Base-by-base conservation (phyloP, 2,329 filamentous ascomycete species). In the Gaeumannomyces sp. region DNA sequence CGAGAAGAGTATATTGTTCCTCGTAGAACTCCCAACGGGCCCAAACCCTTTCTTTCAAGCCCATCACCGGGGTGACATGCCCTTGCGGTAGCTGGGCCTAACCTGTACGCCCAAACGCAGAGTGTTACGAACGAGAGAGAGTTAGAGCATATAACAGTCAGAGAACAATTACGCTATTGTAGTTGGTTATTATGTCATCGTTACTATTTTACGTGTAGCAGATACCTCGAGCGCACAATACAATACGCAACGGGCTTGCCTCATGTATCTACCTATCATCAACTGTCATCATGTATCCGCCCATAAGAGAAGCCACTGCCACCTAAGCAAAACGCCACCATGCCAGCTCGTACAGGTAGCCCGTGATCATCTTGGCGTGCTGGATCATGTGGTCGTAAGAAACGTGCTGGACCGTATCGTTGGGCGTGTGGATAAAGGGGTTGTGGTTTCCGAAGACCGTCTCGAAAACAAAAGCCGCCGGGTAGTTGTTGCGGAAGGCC, bases 351-450 rank as follows among this genome's bases (percentile, higher is more conserved):
- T 81, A 83, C 2, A 74, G 74, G 66, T 80, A 81, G 0, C 78
- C 80, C 22, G 80, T 71, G 8, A 79, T 81, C 70, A 83, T 71
- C 72, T 78, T 78, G 31, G 84, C 85, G 71, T 89, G 87, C 76
- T 89, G 84, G 16, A 87, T 75, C 79, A 89, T 86, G 73, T 89
- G 87, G 68, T 84, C 80, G 72, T 88, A 89, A 71, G 81, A 87
- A 65, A 93, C 76, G 68, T 86, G 87, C 72, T 89, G 83, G 68
- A 93, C 85, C 71, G 85, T 86, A 72, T 93, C 91, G 66, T 88
- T 83, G 0, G 87, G 87, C 0, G 86, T 86, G 77, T 93, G 90
- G 68, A 93, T 93, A 74, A 88, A 85, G 70, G 86, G 85, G 75
- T 90, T 88, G 65, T 77, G 82, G 72, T 84, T 76, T 64, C 83